phyloP scores from a whole-genome alignment of 2,329 filamentous ascomycete genomes.

The Decorospora gaudefroyi region DNA sequence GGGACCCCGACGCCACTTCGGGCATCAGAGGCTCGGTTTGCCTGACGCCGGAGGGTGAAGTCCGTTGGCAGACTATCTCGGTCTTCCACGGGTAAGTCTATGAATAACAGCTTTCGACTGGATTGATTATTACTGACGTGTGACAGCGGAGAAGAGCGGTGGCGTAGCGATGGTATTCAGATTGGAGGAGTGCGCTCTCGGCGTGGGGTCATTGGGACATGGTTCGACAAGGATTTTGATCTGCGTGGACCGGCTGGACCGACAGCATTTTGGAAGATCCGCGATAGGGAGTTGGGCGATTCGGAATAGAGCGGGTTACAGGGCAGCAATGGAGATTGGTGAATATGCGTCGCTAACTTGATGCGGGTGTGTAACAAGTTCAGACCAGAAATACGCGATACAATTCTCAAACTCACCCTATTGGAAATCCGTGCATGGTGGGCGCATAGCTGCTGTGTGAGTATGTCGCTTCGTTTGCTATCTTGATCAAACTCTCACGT shows the following conservation, averaged over 20 bases:
- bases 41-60: constrained; percentile 69
- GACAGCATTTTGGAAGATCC: constrained; percentile 77
- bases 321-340: not conserved
- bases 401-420: too few species aligned
- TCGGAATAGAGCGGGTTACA: constrained; percentile 15
- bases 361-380: too few species aligned
- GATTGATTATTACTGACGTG: constrained; percentile 28
- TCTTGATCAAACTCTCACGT: constrained; percentile 20
- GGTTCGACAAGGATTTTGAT: constrained; percentile 77
- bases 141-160: constrained; percentile 66
- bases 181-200: constrained; percentile 68
- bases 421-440: too few species aligned
- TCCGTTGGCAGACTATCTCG: constrained; percentile 73
- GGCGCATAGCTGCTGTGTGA: too few species aligned
- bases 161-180: constrained; percentile 78
- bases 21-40: constrained; percentile 67
- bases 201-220: constrained; percentile 72
- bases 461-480: too few species aligned
- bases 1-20: constrained; percentile 71
- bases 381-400: too few species aligned
- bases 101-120: not conserved
- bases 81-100: constrained; percentile 58
- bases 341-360: not conserved
- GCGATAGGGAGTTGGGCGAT: constrained; percentile 48
- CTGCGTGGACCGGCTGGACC: constrained; percentile 71